Evolutionary conservation across 2,329 filamentous ascomycete species (phyloP).

Genomic region (Paecilomyces dactylethromorphus): DNA sequence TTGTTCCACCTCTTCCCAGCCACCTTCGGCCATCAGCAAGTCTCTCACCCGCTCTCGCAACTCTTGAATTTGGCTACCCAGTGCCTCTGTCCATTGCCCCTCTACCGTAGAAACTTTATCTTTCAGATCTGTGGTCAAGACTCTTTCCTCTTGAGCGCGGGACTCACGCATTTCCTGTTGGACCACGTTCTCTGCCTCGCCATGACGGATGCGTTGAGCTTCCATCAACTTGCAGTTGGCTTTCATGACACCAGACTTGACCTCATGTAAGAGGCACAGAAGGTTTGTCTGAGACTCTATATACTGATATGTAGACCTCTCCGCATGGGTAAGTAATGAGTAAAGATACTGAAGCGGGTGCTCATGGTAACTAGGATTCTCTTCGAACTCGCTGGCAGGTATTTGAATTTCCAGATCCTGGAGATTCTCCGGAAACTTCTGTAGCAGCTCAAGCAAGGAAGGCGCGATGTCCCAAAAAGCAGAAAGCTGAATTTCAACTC

Average conservation of each 20-base stretch:
- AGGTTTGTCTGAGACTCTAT: conserved; percentile 92
- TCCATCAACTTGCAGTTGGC: conserved; percentile 63
- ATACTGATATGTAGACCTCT: conserved; percentile 92
- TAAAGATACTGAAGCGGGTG: conserved; percentile 90
- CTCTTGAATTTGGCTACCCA: conserved; percentile 68
- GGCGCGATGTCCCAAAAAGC: conserved; percentile 98
- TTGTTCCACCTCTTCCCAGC: conserved; percentile 75
- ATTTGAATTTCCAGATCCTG: conserved; percentile 66
- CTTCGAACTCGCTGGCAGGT: conserved; percentile 69
- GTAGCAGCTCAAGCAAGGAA: conserved; percentile 66
- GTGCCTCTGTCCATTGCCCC: conserved; percentile 79
- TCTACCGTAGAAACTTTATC: conserved; percentile 89
- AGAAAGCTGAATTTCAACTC: conserved; percentile 83
- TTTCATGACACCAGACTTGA: conserved; percentile 69
- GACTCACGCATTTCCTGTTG: conserved; percentile 49
- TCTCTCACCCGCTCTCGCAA: conserved; percentile 69
- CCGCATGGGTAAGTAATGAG: conserved; percentile 74
- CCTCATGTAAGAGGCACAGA: conserved; percentile 82
- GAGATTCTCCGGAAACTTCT: conserved; percentile 62
- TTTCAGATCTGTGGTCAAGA: conserved; percentile 78
- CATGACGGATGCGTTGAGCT: conserved; percentile 50
- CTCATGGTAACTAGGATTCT: conserved; percentile 74
- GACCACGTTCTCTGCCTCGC: conserved; percentile 36
- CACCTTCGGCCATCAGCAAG: conserved; percentile 70
- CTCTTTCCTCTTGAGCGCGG: conserved; percentile 59